Percentiles rank a stretch among this genome's conserved stretches.
These are phyloP conservation scores for Neurospora sp. DNA, from an alignment of 495 filamentous ascomycete genomes.

Conservation along the genomic window DNA sequence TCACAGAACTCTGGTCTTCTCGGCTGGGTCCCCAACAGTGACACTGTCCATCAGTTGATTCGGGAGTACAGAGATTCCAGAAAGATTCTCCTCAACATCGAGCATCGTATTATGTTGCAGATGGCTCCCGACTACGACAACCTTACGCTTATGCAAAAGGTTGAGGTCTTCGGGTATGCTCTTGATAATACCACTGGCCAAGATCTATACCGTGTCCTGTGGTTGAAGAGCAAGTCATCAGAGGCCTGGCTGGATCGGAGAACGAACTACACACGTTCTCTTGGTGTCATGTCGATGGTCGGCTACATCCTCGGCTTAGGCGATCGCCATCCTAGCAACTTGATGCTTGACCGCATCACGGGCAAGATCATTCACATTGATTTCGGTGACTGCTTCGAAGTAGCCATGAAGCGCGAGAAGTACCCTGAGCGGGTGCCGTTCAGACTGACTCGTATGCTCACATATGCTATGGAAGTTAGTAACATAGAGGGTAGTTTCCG, in stretches of 20 bases:
- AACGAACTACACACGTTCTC: slow-evolving; percentile 93
- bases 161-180: slow-evolving; percentile 97
- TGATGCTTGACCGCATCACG: slow-evolving; percentile 91
- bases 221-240: slow-evolving; percentile 96
- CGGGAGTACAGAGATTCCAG: slow-evolving; percentile 94
- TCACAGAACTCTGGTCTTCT: slow-evolving; percentile 92
- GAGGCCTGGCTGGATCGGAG: slow-evolving; percentile 95
- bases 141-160: slow-evolving; percentile 98
- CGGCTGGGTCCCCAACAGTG: slow-evolving; percentile 96
- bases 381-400: slow-evolving; percentile 98
- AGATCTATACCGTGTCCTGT: slow-evolving; percentile 93
- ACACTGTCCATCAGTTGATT: slow-evolving; percentile 92
- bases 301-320: slow-evolving; percentile 96
- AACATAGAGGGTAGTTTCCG: slow-evolving; percentile 98
- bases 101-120: slow-evolving; percentile 98
- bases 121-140: slow-evolving; percentile 99
- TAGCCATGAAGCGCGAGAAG: slow-evolving; percentile 99
- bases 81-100: slow-evolving; percentile 95
- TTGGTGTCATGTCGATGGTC: slow-evolving; percentile 99
- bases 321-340: slow-evolving; percentile 91
- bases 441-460: slow-evolving; percentile 95
- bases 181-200: slow-evolving; percentile 98
- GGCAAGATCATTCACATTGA: slow-evolving; percentile 97
- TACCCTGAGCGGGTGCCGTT: slow-evolving; percentile 97
- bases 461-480: slow-evolving; percentile 98